Base-by-base conservation (phyloP, 2,329 filamentous ascomycete genomes). In the Aureobasidium pullulans region DNA sequence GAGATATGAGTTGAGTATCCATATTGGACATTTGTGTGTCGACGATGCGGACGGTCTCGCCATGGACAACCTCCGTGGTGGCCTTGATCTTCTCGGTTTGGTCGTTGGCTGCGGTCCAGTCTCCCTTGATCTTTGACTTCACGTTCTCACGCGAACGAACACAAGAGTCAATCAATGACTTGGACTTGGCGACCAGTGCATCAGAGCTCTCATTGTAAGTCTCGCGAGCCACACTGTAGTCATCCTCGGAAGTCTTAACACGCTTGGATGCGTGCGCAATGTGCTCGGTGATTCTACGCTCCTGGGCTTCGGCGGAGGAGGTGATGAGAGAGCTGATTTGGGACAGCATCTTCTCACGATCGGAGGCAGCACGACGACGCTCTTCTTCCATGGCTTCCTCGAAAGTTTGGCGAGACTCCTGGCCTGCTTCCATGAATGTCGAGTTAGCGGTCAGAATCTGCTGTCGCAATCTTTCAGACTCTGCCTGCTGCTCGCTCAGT, bases 1-100 rank as follows among this genome's bases (percentile, higher is more conserved):
- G 81, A 1, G 90, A 89, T 60, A 86, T 84, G 83, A 99, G 92
- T 72, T 97, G 90, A n/a, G 80, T 82, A 62, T 89, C 87, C 69
- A 99, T 87, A 65, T 96, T 89, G 59, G 83, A 81, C 76, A 95
- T 89, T 74, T 99, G 94, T 60, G 88, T 86, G 68, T 93, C 89
- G 11, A 97, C 92, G 60, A 95, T 93, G 6, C 87, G 86, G 32
- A 96, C 84, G 0, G 93, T 96, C 73, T 96, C 89, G 36, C 88
- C 87, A 65, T 99, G 92, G 1, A 97, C 91, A 2, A 89, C 89
- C 66, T 89, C 88, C 0, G 93, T 92, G 0, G 89, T 89, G 7
- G 83, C 81, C 66, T 93, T 89, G 66, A 99, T 93, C 6, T 87
- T 86, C n/a, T 81, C 84, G 66, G 91, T 95, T 68, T 89, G 87